phyloP scores from a whole-genome alignment of 768 basidiomycete species.

The Coprinopsis marcescibilis region DNA sequence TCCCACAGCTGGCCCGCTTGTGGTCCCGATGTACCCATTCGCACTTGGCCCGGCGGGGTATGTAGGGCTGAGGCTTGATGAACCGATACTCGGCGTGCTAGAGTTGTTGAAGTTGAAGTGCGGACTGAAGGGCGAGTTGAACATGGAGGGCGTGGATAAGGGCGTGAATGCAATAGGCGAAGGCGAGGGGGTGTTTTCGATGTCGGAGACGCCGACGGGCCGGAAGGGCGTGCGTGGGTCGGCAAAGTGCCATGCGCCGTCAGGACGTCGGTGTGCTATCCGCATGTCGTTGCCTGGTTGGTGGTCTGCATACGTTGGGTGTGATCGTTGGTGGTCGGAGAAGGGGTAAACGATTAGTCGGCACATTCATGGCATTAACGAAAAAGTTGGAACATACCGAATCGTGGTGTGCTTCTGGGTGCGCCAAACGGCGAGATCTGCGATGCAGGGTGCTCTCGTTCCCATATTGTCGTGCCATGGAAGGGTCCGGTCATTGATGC shows the following conservation, averaged over 20 bases:
- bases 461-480: conserved; percentile 23
- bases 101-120: background rate
- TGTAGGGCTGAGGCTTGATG: too few species aligned
- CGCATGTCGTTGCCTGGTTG: conserved; percentile 54
- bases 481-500: conserved; percentile 20
- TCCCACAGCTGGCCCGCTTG: too few species aligned
- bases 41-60: too few species aligned
- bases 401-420: conserved; percentile 29
- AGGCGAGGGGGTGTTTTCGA: conserved; percentile 27
- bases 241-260: conserved; percentile 53
- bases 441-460: conserved; percentile 31
- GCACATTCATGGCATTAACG: background rate
- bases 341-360: too few species aligned
- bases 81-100: background rate
- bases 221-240: conserved; percentile 35
- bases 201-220: conserved; percentile 32
- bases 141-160: conserved; percentile 3
- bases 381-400: conserved; percentile 26
- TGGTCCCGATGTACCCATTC: too few species aligned
- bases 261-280: conserved; percentile 44
- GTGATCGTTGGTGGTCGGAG: background rate
- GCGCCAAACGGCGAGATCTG: conserved; percentile 38
- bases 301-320: conserved; percentile 31
- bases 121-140: conserved; percentile 13
- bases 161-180: conserved; percentile 13